Conservation (phyloP, 2,329 filamentous ascomycete genomes). For the Pezicula carpinea region DNA sequence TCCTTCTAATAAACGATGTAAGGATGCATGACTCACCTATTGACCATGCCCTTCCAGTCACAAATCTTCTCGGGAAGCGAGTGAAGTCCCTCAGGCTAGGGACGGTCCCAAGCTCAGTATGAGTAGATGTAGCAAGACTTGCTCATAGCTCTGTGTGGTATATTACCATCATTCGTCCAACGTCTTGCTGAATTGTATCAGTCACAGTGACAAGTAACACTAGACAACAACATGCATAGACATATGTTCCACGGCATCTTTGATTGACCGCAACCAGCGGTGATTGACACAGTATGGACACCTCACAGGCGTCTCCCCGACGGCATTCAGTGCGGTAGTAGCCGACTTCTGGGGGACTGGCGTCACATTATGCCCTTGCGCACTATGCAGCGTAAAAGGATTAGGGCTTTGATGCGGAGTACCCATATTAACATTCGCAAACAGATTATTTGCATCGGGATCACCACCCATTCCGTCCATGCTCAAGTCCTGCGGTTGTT, state of each 20-base stretch:
- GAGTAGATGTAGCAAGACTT: too few species aligned
- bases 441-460: slow-evolving; percentile 11
- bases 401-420: slow-evolving; percentile 12
- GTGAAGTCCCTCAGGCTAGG: too few species aligned
- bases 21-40: too few species aligned
- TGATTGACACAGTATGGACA: slow-evolving; percentile 29
- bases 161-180: neutral
- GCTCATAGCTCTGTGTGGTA: neutral
- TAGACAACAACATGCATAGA: slow-evolving; percentile 29
- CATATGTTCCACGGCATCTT: slow-evolving; percentile 30
- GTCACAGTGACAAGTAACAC: slow-evolving; percentile 1
- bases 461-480: slow-evolving; percentile 19
- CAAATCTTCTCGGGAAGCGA: too few species aligned
- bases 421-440: slow-evolving; percentile 13
- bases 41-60: too few species aligned
- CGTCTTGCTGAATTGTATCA: too few species aligned
- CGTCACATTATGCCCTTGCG: slow-evolving; percentile 19
- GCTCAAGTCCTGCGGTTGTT: neutral
- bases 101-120: too few species aligned
- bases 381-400: slow-evolving; percentile 23
- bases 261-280: slow-evolving; percentile 27
- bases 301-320: slow-evolving; percentile 23
- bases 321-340: slow-evolving; percentile 17
- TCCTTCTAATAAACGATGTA: too few species aligned
- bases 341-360: slow-evolving; percentile 18